phyloP scores from a whole-genome alignment of 2,329 filamentous ascomycete genomes.

The Colletotrichum truncatum region DNA sequence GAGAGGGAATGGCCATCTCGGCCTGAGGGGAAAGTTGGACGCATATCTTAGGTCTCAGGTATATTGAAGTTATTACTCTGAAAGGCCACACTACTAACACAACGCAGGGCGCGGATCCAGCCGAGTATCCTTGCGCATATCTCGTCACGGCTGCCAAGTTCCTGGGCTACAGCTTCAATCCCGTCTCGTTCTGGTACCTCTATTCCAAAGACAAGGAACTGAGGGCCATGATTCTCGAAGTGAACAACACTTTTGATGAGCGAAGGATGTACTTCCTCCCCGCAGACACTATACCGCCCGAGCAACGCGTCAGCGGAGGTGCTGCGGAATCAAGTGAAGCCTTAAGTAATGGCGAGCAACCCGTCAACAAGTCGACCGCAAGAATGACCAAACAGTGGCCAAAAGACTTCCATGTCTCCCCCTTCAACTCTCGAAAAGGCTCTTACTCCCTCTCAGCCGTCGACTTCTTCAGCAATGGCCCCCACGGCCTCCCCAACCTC shows the following conservation, averaged over 20 bases:
- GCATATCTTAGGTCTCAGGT: slow-evolving; percentile 67
- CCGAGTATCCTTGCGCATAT: slow-evolving; percentile 73
- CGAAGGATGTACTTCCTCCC: slow-evolving; percentile 72
- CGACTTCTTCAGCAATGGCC: slow-evolving; percentile 54
- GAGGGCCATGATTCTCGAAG: slow-evolving; percentile 74
- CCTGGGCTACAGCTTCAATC: slow-evolving; percentile 77
- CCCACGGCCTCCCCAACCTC: slow-evolving; percentile 52
- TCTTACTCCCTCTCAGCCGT: slow-evolving; percentile 59
- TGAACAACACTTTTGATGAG: slow-evolving; percentile 82
- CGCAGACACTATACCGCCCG: slow-evolving; percentile 39
- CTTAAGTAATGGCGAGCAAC: slow-evolving; percentile 21
- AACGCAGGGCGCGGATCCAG: slow-evolving; percentile 63
- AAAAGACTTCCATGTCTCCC: slow-evolving; percentile 82
- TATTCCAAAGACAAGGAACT: slow-evolving; percentile 68
- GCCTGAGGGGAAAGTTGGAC: slow-evolving; percentile 71
- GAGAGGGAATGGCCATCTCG: slow-evolving; percentile 59
- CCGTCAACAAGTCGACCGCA: slow-evolving; percentile 28
- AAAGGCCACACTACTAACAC: slow-evolving; percentile 22
- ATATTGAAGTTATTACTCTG: slow-evolving; percentile 29
- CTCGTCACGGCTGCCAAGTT: slow-evolving; percentile 76
- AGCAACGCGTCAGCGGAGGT: slow-evolving; percentile 23
- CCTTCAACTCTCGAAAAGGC: slow-evolving; percentile 73
- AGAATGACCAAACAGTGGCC: slow-evolving; percentile 62
- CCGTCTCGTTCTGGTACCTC: slow-evolving; percentile 82
- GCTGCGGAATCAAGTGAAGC: neutral